Conservation (phyloP, 2,329 filamentous ascomycete genomes). For the Coccinonectria pachysandricola region DNA sequence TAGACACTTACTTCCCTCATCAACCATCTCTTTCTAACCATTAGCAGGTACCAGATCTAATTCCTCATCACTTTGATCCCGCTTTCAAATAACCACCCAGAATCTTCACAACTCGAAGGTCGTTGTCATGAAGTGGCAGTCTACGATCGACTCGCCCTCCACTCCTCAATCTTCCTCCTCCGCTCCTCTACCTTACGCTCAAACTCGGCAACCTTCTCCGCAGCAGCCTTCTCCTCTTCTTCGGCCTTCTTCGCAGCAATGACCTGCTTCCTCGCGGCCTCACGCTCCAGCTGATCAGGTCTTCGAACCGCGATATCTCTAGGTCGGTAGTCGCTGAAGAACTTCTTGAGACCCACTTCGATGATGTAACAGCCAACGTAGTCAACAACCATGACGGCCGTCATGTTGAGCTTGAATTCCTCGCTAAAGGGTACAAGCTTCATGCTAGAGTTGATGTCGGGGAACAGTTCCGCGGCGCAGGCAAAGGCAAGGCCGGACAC, state of each 20-base stretch:
- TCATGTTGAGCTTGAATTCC: conserved; percentile 86
- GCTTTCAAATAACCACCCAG: too few species aligned
- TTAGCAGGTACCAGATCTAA: too few species aligned
- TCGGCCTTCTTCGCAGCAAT: conserved; percentile 35
- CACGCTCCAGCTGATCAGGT: conserved; percentile 74
- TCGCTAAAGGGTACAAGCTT: conserved; percentile 80
- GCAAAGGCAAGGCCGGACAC: conserved; percentile 86
- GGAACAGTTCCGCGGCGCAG: conserved; percentile 89
- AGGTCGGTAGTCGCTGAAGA: conserved; percentile 85
- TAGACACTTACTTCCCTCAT: too few species aligned
- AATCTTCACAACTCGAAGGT: too few species aligned
- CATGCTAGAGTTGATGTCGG: conserved; percentile 89
- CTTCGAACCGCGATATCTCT: conserved; percentile 86
- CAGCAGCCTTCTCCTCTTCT: conserved; percentile 39
- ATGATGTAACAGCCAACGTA: conserved; percentile 80
- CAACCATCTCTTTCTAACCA: too few species aligned
- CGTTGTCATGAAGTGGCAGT: too few species aligned
- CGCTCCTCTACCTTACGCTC: conserved; percentile 47
- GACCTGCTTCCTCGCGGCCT: conserved; percentile 56
- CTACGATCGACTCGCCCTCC: conserved; percentile 31
- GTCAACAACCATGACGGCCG: conserved; percentile 74
- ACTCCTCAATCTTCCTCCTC: conserved; percentile 36
- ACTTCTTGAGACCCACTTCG: conserved; percentile 71
- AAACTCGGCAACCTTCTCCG: conserved; percentile 48
- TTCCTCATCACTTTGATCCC: too few species aligned